These are phyloP conservation scores for Cyclotella cryptica DNA, from an alignment of 108 stramenopile species.

Conservation along the genomic window DNA sequence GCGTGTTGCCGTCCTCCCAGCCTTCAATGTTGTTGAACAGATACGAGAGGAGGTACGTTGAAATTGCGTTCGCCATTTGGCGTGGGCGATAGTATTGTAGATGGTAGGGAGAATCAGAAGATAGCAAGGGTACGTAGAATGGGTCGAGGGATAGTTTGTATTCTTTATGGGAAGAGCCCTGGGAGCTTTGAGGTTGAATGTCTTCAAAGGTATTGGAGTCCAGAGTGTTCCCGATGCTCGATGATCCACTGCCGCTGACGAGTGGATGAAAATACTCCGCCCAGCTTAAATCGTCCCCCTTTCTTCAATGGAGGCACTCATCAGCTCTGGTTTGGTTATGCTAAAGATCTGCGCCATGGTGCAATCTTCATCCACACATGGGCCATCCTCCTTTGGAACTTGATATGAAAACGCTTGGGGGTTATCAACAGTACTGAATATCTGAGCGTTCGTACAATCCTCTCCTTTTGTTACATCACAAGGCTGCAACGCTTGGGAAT, in stretches of 20 bases:
- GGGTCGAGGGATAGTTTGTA: slow-evolving; percentile 9
- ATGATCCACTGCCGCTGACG: not conserved
- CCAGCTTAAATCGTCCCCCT: not conserved
- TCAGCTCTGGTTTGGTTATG: not conserved
- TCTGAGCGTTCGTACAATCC: not conserved
- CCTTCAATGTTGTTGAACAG: slow-evolving; percentile 17
- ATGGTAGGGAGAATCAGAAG: not conserved
- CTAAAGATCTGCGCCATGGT: slow-evolving; percentile 1
- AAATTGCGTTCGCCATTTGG: slow-evolving; percentile 4
- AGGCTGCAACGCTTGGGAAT: not conserved
- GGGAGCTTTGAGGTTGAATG: not conserved
- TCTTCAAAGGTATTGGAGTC: not conserved
- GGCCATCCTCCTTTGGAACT: not conserved
- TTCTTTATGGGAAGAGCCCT: not conserved
- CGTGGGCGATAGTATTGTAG: slow-evolving; percentile 3
- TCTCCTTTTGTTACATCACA: not conserved
- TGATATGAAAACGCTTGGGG: not conserved
- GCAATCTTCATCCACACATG: slow-evolving; percentile 6
- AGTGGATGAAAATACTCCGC: slow-evolving; percentile 5
- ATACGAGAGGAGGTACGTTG: slow-evolving; percentile 2
- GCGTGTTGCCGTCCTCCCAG: slow-evolving; percentile 8
- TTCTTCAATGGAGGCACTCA: not conserved
- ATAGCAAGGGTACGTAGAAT: not conserved
- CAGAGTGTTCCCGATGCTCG: not conserved
- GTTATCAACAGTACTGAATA: not conserved